phyloP scores from a whole-genome alignment of 176 grass and related monocot genomes.

The Elymus sibiricus region DNA sequence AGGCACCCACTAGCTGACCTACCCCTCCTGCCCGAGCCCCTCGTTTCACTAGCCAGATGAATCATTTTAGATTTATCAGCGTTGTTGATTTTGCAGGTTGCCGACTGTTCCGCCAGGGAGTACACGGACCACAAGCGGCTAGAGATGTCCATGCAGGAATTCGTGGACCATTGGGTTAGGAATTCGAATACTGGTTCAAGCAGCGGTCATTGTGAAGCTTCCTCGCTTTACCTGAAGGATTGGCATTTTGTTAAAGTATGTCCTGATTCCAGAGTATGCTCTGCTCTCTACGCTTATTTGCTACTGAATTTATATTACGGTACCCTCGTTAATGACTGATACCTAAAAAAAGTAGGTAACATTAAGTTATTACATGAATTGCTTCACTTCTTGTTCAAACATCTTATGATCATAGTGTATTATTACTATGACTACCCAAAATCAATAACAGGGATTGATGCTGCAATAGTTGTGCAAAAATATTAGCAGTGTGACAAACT shows the following conservation, averaged over 20 bases:
- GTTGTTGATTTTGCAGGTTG: slow-evolving; percentile 48
- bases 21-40: not conserved
- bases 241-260: slow-evolving; percentile 94
- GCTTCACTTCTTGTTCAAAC: not conserved
- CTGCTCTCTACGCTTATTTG: not conserved
- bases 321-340: not conserved
- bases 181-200: slow-evolving; percentile 11
- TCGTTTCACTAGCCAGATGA: not conserved
- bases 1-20: slow-evolving; percentile 17
- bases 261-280: not conserved
- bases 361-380: not conserved
- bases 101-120: slow-evolving; percentile 69
- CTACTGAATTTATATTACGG: slow-evolving; percentile 6
- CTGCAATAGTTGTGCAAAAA: not conserved
- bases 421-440: not conserved
- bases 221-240: slow-evolving; percentile 82
- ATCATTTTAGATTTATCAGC: slow-evolving; percentile 5
- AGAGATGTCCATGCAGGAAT: slow-evolving; percentile 79
- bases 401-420: not conserved
- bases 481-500: not conserved
- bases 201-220: not conserved
- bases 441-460: not conserved
- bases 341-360: not conserved
- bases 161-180: slow-evolving; percentile 51
- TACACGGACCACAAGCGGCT: slow-evolving; percentile 75